Evolutionary conservation across 306 rosid genomes (phyloP), one percentile per base, ranked within the genome.

Genomic region (Corylus avellana): DNA sequence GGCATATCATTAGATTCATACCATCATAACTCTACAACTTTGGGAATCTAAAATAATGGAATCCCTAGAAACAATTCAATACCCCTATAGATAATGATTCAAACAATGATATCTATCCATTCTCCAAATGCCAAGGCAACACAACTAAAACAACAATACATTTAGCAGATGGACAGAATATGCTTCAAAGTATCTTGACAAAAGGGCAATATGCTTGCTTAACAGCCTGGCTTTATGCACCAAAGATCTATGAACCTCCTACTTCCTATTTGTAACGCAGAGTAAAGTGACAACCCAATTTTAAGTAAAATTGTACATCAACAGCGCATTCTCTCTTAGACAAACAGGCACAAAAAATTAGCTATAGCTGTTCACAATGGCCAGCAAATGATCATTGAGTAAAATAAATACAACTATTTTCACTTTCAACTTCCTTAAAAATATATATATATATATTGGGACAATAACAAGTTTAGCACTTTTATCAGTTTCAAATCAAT

Each of bases 1-100:
- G 70, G 48, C 70, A 66, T 27, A 66, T 66, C 71, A 35, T 37
- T 35, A 39, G 11, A 66, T 66, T 64, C 71, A 66, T 66, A 37
- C 48, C 20, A 37, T 9, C 3, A 12, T 12, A 58, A 58, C 71
- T 66, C 25, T 35, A 17, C 47, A 37, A 39, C 71, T 35, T 39
- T 66, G 25, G 20, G 71, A 32, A 66, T 1, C 49, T 66, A 16
- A 39, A 66, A 66, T 35, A 13, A 66, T 66, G 27, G 6, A 66
- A 27, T 17, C 27, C 49, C 49, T 2, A 29, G 1, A 66, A 17
- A 14, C 20, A 7, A 66, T 8, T 63, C 20, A 29, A 62, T 35
- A 17, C 12, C 49, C 8, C 20, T 7, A 8, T 7, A 17, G 47
- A 37, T 5, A 66, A 64, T 66, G 10, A 66, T 39, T 16, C 48